These are phyloP conservation scores for Cystobasidium pallidum DNA, from an alignment of 1,284 basidiomycete species.

Conservation along the genomic window DNA sequence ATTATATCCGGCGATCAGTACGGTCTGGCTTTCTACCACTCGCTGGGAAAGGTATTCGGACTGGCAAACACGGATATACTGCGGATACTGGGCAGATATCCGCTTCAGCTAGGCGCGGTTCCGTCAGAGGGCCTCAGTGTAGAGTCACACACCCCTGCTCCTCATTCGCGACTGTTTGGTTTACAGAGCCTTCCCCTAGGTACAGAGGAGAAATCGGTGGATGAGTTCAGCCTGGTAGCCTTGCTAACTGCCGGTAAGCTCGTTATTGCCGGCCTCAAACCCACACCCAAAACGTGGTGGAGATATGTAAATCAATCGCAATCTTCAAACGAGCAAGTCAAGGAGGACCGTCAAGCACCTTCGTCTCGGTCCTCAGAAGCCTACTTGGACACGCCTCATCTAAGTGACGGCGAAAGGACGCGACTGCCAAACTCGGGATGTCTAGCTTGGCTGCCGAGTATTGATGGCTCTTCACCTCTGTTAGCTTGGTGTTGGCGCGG, in stretches of 20 bases:
- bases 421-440: constrained; percentile 59
- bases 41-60: constrained; percentile 89
- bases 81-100: constrained; percentile 89
- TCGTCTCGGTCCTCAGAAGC: constrained; percentile 20
- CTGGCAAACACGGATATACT: constrained; percentile 94
- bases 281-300: constrained; percentile 90
- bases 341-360: constrained; percentile 56
- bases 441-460: constrained; percentile 73
- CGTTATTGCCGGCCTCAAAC: constrained; percentile 90
- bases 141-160: background rate
- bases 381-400: background rate
- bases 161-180: constrained; percentile 63
- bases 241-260: constrained; percentile 87
- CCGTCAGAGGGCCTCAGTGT: background rate
- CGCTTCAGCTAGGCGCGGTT: constrained; percentile 52
- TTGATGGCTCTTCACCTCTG: constrained; percentile 61
- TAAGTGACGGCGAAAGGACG: background rate
- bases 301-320: constrained; percentile 60
- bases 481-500: constrained; percentile 83
- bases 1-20: constrained; percentile 87
- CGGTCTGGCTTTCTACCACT: constrained; percentile 94
- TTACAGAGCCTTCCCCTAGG: constrained; percentile 85
- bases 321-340: constrained; percentile 51
- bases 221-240: constrained; percentile 81
- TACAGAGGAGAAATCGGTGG: constrained; percentile 72